A percentile compares a stretch with the other conserved stretches of the same genome.
Conservation (phyloP, 192 early-diverging fungal genomes). For the Backusella australiensis region DNA sequence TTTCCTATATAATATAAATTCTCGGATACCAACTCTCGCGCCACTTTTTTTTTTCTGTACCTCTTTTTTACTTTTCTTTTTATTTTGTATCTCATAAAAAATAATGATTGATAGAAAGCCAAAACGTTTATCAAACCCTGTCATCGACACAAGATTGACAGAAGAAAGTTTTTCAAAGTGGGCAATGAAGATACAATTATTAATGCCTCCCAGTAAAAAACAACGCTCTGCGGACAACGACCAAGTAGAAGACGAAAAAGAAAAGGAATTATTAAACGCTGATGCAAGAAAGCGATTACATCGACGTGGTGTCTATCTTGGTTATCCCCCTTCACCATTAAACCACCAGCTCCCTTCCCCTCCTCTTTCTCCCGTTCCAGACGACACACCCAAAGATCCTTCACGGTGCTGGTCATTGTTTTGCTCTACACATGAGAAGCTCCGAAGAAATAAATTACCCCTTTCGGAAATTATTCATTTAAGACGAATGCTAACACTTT, state of each 20-base stretch:
- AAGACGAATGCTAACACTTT: not conserved
- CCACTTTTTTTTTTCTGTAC: not conserved
- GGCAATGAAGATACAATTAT: not conserved
- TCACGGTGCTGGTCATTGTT: not conserved
- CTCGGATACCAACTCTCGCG: not conserved
- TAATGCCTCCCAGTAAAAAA: not conserved
- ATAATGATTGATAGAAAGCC: not conserved
- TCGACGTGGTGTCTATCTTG: not conserved
- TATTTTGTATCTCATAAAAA: not conserved
- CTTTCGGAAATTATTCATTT: constrained; percentile 5
- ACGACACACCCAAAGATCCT: not conserved
- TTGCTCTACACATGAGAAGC: not conserved
- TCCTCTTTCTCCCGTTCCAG: not conserved
- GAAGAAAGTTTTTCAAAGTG: not conserved
- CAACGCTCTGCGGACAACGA: not conserved
- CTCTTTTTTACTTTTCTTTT: not conserved
- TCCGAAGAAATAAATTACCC: constrained; percentile 1
- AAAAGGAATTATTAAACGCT: not conserved
- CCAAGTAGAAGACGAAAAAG: not conserved
- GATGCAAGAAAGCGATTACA: not conserved
- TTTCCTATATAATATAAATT: not conserved
- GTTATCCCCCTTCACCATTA: not conserved
- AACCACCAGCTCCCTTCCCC: not conserved
- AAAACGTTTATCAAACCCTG: not conserved
- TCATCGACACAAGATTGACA: not conserved